Conservation (phyloP, 768 basidiomycete species). For the Leccinum broughii region DNA sequence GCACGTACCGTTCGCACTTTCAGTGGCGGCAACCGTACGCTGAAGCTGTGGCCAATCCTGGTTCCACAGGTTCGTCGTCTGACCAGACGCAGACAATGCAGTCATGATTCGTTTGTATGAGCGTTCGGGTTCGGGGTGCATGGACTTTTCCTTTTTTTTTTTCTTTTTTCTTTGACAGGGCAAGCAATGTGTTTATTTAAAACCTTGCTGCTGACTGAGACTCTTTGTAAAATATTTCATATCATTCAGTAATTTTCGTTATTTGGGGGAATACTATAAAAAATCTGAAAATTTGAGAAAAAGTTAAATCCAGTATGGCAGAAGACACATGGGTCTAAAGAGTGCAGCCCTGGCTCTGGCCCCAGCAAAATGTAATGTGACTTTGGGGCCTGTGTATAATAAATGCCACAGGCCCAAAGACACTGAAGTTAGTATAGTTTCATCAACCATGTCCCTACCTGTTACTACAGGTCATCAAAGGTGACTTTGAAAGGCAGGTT, state of each 20-base stretch:
- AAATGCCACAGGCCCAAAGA: no score
- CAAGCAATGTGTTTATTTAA: neutral
- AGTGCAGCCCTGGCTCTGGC: no score
- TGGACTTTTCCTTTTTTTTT: neutral
- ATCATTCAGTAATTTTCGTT: conserved; percentile 8
- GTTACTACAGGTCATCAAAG: no score
- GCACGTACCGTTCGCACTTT: conserved; percentile 27
- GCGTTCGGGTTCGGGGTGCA: neutral
- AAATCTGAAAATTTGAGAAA: no score
- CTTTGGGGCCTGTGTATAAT: no score
- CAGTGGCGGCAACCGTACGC: conserved; percentile 39
- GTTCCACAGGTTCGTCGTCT: conserved; percentile 28
- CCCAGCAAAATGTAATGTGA: no score
- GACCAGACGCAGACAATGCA: conserved; percentile 13
- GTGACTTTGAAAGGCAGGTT: no score
- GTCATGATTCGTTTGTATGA: conserved; percentile 8
- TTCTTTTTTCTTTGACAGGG: neutral
- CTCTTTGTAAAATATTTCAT: neutral
- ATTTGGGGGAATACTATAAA: neutral
- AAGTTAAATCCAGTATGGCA: no score
- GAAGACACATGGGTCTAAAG: no score
- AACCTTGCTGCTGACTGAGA: neutral
- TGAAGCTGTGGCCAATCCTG: conserved; percentile 40
- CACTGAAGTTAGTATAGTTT: no score
- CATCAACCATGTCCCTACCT: no score